Percentiles rank a stretch among this genome's conserved stretches.
Conservation (phyloP, 225 moss, liverwort and hornwort genomes). For the Pseudoscleropodium purum region DNA sequence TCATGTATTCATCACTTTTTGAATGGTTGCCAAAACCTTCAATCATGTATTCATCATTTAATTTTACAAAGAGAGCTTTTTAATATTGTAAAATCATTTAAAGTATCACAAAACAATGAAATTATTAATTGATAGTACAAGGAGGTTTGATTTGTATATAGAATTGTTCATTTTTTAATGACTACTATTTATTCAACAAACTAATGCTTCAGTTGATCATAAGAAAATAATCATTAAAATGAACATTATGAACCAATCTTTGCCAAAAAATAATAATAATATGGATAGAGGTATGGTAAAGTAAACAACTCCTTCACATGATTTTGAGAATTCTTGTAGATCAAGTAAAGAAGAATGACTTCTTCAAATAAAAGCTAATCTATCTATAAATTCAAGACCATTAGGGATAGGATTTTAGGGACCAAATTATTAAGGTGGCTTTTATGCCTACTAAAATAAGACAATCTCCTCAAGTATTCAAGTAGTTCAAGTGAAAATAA, state of each 20-base stretch:
- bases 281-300: background rate
- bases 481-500: background rate
- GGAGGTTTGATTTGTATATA: fast-evolving
- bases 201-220: background rate
- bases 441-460: background rate
- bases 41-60: background rate
- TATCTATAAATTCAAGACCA: background rate
- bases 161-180: too few species aligned
- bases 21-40: background rate
- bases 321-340: background rate
- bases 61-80: background rate
- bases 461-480: background rate
- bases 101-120: too few species aligned
- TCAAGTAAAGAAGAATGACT: background rate
- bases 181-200: too few species aligned
- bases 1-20: background rate
- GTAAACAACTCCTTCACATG: background rate
- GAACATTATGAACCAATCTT: background rate
- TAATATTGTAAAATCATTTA: background rate
- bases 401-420: background rate
- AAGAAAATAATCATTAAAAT: background rate
- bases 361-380: background rate
- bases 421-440: fast-evolving
- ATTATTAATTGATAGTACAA: too few species aligned
- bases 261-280: too few species aligned